phyloP scores from a whole-genome alignment of 768 basidiomycete species.

The Exsudoporus frostii region DNA sequence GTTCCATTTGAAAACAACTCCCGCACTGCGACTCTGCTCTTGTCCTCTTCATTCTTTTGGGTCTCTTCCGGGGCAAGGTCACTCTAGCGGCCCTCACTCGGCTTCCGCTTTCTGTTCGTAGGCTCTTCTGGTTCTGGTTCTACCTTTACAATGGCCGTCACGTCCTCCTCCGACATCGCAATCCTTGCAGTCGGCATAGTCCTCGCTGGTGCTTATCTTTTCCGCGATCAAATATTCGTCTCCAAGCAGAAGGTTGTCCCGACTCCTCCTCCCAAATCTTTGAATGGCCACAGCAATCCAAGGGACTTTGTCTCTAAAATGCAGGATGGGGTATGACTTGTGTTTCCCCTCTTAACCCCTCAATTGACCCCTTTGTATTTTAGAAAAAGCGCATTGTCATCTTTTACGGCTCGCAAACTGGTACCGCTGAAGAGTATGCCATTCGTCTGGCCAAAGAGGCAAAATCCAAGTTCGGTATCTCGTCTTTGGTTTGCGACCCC shows the following conservation, averaged over 20 bases:
- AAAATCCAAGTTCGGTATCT: conserved; percentile 92
- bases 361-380: neutral
- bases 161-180: conserved; percentile 67
- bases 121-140: neutral
- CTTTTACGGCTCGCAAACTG: conserved; percentile 98
- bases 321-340: conserved; percentile 77
- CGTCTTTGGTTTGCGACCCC: conserved; percentile 95
- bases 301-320: conserved; percentile 93
- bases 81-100: neutral
- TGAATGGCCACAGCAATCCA: conserved; percentile 80
- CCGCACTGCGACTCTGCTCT: conserved; percentile 8
- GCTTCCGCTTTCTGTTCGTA: neutral
- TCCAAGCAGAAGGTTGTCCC: conserved; percentile 60
- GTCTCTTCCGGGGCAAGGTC: neutral
- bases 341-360: conserved; percentile 4
- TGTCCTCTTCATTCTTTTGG: conserved; percentile 9
- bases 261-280: conserved; percentile 38
- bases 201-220: conserved; percentile 77
- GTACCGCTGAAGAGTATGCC: conserved; percentile 97
- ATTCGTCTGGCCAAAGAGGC: conserved; percentile 97
- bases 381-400: conserved; percentile 97
- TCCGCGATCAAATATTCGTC: conserved; percentile 75
- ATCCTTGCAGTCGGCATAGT: conserved; percentile 72
- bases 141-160: conserved; percentile 48
- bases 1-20: conserved; percentile 33